These are phyloP conservation scores for Amanita polypyramis DNA, from an alignment of 768 basidiomycete genomes.

Conservation along the genomic window DNA sequence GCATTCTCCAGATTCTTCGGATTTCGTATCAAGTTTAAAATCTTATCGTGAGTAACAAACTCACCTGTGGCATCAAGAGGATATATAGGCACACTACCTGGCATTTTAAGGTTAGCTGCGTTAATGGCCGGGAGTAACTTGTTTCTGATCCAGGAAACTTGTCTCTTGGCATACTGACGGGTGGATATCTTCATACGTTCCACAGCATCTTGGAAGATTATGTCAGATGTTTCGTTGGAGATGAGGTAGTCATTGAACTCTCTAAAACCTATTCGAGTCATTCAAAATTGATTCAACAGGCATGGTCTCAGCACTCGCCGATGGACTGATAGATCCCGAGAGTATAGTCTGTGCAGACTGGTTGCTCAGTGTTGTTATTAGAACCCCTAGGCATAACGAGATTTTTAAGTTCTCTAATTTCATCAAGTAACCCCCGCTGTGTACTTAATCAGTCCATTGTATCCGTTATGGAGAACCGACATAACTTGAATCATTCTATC, in stretches of 20 bases:
- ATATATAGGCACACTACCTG: constrained; percentile 27
- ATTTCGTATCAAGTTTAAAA: constrained; percentile 3
- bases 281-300: constrained; percentile 8
- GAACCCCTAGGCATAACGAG: constrained; percentile 9
- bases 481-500: constrained; percentile 82
- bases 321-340: constrained; percentile 92
- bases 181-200: constrained; percentile 83
- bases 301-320: constrained; percentile 32
- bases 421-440: constrained; percentile 72
- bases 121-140: constrained; percentile 72
- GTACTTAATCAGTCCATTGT: constrained; percentile 2
- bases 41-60: constrained; percentile 9
- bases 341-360: constrained; percentile 44
- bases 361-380: background rate
- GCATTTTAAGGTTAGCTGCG: constrained; percentile 30
- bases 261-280: constrained; percentile 60
- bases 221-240: constrained; percentile 24
- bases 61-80: constrained; percentile 62
- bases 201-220: constrained; percentile 42
- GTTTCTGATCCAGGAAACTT: constrained; percentile 87
- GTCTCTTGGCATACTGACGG: constrained; percentile 83
- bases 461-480: constrained; percentile 8
- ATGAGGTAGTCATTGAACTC: constrained; percentile 71
- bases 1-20: constrained; percentile 36
- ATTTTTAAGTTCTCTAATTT: constrained; percentile 50